Evolutionary conservation across 1,284 basidiomycete species (phyloP).

Genomic region (Phylloporus sp.): DNA sequence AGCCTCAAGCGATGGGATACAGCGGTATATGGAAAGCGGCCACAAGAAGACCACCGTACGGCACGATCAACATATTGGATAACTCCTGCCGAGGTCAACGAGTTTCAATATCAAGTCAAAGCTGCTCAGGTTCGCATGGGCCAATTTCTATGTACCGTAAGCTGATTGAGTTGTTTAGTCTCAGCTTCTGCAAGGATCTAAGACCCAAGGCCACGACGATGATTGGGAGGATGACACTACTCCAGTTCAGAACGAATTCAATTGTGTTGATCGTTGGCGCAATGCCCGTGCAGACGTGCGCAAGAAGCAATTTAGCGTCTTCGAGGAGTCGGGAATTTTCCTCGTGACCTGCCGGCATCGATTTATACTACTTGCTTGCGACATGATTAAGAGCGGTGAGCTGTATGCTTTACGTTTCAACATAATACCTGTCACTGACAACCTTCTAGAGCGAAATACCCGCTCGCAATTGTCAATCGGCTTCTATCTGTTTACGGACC

Average conservation of each 20-base stretch:
- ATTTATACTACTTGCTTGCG: neutral
- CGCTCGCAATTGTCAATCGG: constrained; percentile 3
- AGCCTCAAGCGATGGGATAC: constrained; percentile 2
- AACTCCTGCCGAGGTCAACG: neutral
- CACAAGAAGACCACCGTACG: neutral
- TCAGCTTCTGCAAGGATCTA: too few relatives aligned
- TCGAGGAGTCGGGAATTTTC: neutral
- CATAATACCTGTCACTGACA: neutral
- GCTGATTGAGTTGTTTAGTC: too few relatives aligned
- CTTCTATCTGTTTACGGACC: constrained; percentile 6
- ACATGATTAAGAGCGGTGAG: constrained; percentile 26
- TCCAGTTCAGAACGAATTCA: too few relatives aligned
- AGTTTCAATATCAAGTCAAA: too few relatives aligned
- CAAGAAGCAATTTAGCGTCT: neutral
- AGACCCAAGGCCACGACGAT: too few relatives aligned
- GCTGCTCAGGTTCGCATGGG: too few relatives aligned
- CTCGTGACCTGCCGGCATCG: neutral
- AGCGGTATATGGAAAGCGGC: neutral
- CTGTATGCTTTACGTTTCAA: constrained; percentile 6
- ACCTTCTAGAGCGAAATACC: constrained; percentile 19
- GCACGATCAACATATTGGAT: neutral
- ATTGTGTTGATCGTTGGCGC: neutral
- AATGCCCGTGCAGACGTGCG: neutral
- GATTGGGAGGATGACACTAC: too few relatives aligned
- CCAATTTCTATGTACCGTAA: too few relatives aligned